Conservation (phyloP, 2,329 filamentous ascomycete species). For the Escovopsis weberi region DNA sequence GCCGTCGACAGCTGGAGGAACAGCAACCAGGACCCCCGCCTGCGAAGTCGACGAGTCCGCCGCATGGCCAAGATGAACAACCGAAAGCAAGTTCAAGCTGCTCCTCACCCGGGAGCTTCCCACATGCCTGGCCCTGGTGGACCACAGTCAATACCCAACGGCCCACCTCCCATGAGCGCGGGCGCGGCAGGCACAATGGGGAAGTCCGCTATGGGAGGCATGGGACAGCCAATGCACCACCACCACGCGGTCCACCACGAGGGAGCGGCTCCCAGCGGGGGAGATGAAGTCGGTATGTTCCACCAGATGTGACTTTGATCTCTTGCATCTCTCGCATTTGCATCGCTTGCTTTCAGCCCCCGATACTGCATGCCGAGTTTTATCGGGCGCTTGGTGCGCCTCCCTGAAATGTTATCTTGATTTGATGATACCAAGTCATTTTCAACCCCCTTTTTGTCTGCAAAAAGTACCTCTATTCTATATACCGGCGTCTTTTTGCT, state of each 20-base stretch:
- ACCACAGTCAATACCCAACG: conserved; percentile 48
- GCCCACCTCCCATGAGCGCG: conserved; percentile 47
- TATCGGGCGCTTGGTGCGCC: conserved; percentile 11
- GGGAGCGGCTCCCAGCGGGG: conserved; percentile 49
- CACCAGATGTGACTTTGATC: conserved; percentile 64
- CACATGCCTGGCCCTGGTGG: conserved; percentile 57
- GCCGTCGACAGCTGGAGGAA: conserved; percentile 98
- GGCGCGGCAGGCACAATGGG: conserved; percentile 41
- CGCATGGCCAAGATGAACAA: conserved; percentile 94
- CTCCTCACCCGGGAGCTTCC: conserved; percentile 37
- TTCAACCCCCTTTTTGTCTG: conserved; percentile 4
- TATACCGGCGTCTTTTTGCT: conserved; percentile 12
- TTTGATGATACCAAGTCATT: conserved; percentile 25
- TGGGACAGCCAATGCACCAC: conserved; percentile 58
- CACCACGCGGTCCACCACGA: conserved; percentile 31
- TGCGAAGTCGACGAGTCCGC: conserved; percentile 81
- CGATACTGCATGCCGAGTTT: conserved; percentile 5
- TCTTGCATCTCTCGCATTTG: conserved; percentile 26
- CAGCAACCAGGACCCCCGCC: conserved; percentile 88
- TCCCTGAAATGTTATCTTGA: conserved; percentile 16
- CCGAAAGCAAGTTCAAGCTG: conserved; percentile 54
- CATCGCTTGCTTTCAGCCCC: conserved; percentile 11
- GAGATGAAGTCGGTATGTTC: conserved; percentile 96
- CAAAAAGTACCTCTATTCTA: conserved; percentile 9
- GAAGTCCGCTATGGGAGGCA: conserved; percentile 50